A percentile compares a stretch with the other conserved stretches of the same genome.
Conservation (phyloP, 805 yeast genomes). For the Lipomyces orientalis region DNA sequence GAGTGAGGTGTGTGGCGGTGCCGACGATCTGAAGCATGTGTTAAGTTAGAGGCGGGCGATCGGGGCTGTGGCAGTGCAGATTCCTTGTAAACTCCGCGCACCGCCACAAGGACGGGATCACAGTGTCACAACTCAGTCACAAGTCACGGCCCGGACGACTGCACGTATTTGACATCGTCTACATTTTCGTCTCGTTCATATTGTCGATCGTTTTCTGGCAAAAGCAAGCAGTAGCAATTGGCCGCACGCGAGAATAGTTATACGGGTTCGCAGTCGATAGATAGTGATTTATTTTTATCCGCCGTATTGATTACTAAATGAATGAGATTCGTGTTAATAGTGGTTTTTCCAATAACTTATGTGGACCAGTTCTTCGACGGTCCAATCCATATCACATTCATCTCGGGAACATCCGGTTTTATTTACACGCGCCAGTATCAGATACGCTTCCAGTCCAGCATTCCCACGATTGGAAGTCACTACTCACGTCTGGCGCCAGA, state of each 20-base stretch:
- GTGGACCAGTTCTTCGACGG: no score
- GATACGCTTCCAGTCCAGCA: not conserved
- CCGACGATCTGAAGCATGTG: not conserved
- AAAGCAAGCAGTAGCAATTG: not conserved
- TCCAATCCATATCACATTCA: not conserved
- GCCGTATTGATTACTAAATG: not conserved
- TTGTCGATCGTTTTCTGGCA: not conserved
- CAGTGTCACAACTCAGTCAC: no score
- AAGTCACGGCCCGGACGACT: no score
- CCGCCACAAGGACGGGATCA: no score
- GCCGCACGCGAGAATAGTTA: not conserved
- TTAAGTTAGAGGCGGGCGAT: no score
- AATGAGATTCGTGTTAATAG: not conserved
- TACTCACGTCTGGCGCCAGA: not conserved
- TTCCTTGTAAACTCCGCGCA: no score
- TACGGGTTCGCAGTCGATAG: not conserved
- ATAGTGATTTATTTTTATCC: not conserved
- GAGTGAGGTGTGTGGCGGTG: not conserved
- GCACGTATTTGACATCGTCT: no score
- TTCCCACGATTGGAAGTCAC: constrained; percentile 2
- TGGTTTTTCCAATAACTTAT: no score
- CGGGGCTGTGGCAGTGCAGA: no score
- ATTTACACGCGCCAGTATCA: not conserved
- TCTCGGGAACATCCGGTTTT: not conserved
- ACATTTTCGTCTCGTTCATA: not conserved